Base-by-base conservation (phyloP, 2,329 filamentous ascomycete genomes). In the Colletotrichum zoysiae region DNA sequence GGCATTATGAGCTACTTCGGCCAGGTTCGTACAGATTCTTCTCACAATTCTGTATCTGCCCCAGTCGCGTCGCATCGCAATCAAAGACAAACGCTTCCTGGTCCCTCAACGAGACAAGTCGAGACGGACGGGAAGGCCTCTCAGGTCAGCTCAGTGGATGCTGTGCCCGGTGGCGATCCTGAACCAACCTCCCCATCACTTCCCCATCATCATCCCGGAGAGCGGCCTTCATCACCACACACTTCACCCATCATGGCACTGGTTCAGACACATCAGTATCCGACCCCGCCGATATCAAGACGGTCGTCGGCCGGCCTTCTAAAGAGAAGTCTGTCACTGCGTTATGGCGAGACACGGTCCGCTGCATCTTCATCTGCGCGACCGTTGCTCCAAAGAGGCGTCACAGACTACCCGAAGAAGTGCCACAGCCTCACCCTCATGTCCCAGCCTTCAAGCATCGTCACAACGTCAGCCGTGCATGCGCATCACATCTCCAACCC, bases 1-100 rank as follows among this genome's bases (percentile, higher is more conserved):
- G 94, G 95, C 81, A 97, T 98, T 86, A 92, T 96, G 89, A 97
- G 92, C 87, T 98, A 96, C 88, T 97, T 98, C 89, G 93, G 92
- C 86, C 96, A 99, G 95, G 96, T 99, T 97, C 92, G 96, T 98
- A 89, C 89, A 88, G 90, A 89, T 86, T 90, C 91, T 91, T 61
- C 66, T 74, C 73, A 71, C 65, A 74, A 67, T 69, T 73, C 70
- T 73, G 70, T 73, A 79, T 78, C 79, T 78, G 79, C 80, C 76
- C 77, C 81, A 77, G 77, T 77, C 73, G 76, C 78, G 72, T 78
- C 78, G 70, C 67, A 66, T 66, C 56, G 46, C 57, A 57, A 61
- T 40, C 66, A 68, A 71, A 56, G 58, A 44, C 65, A 64, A 46
- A 50, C 68, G 70, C 20, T 46, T 67, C 65, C 63, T 48, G 62